A percentile compares a stretch with the other conserved stretches of the same genome.
These are phyloP conservation scores for carrot (Daucus carota) DNA, from an alignment of 129 eudicot species.

Conservation along the genomic window DH1_v3.0 NC_030386.2:23166501-23167000, in stretches of 20 bases:
- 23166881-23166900: slow-evolving; percentile 79
- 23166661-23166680: slow-evolving; percentile 82
- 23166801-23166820: slow-evolving; percentile 69
- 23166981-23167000: neutral
- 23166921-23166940: neutral
- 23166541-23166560: neutral
- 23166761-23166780: slow-evolving; percentile 42
- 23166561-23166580: neutral
- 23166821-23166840: slow-evolving; percentile 64
- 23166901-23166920: slow-evolving; percentile 39
- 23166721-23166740: neutral
- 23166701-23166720: slow-evolving; percentile 6
- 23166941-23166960: neutral
- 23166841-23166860: slow-evolving; percentile 72
- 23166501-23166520: neutral
- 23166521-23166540: slow-evolving; percentile 1
- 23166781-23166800: slow-evolving; percentile 87
- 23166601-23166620: neutral
- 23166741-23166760: neutral
- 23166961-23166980: neutral
- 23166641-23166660: slow-evolving; percentile 90
- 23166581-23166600: neutral
- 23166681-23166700: slow-evolving; percentile 80
- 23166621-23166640: slow-evolving; percentile 12
- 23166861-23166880: slow-evolving; percentile 76